A percentile compares a stretch with the other conserved stretches of the same genome.
phyloP scores from a whole-genome alignment of 2,329 filamentous ascomycete genomes.

The Rutstroemia sp. region DNA sequence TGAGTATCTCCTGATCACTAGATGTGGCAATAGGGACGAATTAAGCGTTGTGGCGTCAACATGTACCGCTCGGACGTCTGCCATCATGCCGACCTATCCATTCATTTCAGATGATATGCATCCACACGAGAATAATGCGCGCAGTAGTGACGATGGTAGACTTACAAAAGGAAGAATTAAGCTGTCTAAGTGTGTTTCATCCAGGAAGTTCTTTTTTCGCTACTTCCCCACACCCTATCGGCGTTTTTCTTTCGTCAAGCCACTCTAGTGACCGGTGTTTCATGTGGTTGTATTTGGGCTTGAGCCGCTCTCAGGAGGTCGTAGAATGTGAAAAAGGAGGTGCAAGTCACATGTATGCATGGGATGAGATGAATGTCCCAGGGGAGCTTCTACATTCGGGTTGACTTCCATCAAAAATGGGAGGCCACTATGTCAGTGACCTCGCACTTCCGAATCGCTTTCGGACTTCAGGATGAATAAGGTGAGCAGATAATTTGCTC shows the following conservation, averaged over 20 bases:
- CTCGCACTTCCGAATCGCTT: background rate
- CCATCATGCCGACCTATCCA: background rate
- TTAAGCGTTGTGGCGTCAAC: no score
- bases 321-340: background rate
- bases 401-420: background rate
- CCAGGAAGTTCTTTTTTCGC: background rate
- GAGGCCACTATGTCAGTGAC: no score
- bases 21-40: no score
- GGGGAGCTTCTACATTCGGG: background rate
- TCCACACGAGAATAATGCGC: background rate
- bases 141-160: background rate
- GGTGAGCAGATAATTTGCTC: background rate
- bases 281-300: background rate
- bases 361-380: background rate
- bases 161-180: background rate
- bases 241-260: background rate
- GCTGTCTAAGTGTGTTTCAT: slow-evolving; percentile 3
- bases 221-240: background rate
- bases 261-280: background rate
- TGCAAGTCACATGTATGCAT: background rate
- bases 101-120: background rate
- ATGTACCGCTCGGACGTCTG: no score
- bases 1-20: no score
- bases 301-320: background rate
- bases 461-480: background rate